Evolutionary conservation across 345 rosid species (phyloP).

Genomic region (Cochlearia excelsa): DNA sequence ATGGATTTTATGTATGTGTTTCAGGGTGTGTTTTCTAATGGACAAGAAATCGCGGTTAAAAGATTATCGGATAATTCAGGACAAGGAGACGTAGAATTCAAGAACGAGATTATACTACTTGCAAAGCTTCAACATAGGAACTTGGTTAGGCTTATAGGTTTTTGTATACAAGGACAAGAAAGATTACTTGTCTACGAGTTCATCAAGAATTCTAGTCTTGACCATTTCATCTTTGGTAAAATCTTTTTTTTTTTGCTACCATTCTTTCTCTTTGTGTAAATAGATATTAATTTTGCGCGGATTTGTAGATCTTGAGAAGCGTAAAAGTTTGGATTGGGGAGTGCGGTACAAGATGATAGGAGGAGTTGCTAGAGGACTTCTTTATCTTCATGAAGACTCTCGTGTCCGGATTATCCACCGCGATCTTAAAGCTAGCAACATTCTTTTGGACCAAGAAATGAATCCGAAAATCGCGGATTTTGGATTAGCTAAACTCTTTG

Average conservation of each 20-base stretch:
- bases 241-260: neutral
- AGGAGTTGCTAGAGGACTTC: conserved; percentile 36
- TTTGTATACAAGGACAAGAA: conserved; percentile 41
- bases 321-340: conserved; percentile 31
- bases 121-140: conserved; percentile 57
- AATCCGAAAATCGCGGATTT: conserved; percentile 62
- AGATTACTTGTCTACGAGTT: conserved; percentile 48
- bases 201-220: conserved; percentile 46
- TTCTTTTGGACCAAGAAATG: conserved; percentile 47
- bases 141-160: conserved; percentile 43
- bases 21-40: conserved; percentile 42
- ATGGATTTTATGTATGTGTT: neutral
- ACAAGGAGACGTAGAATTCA: conserved; percentile 49
- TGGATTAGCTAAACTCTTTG: conserved; percentile 52
- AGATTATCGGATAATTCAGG: conserved; percentile 39
- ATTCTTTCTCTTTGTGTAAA: neutral
- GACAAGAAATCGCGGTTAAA: conserved; percentile 48
- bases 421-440: conserved; percentile 59
- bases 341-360: conserved; percentile 32
- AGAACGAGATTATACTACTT: conserved; percentile 44
- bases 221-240: conserved; percentile 36
- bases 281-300: neutral
- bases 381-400: conserved; percentile 50
- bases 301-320: conserved; percentile 25
- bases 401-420: conserved; percentile 50